These are phyloP conservation scores for Backusella psychrophila DNA, from an alignment of 192 early-diverging fungal species.

Conservation along the genomic window DNA sequence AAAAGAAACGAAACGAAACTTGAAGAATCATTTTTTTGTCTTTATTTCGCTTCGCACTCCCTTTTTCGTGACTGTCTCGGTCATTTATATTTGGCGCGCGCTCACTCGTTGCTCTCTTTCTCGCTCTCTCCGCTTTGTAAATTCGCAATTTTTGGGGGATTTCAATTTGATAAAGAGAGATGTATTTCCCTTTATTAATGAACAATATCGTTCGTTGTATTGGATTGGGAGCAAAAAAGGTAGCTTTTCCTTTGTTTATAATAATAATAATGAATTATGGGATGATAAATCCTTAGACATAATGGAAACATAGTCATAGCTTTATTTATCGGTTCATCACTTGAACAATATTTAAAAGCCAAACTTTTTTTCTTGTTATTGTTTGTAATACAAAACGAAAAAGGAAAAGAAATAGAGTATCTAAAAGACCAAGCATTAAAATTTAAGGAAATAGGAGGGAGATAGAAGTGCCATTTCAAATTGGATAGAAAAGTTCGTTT, in stretches of 20 bases:
- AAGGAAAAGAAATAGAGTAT: constrained; percentile 7
- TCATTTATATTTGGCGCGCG: background rate
- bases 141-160: background rate
- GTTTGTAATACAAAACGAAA: constrained; percentile 1
- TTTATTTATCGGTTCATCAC: too few species aligned
- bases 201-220: too few species aligned
- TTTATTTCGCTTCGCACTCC: background rate
- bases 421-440: background rate
- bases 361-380: background rate
- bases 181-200: too few species aligned
- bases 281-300: too few species aligned
- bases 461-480: background rate
- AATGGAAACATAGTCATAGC: too few species aligned
- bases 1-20: constrained; percentile 1
- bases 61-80: constrained; percentile 1
- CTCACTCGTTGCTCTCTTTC: background rate
- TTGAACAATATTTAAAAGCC: background rate
- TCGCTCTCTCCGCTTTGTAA: background rate
- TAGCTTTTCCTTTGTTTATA: too few species aligned
- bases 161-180: background rate
- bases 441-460: background rate
- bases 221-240: too few species aligned
- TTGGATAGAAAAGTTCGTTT: background rate
- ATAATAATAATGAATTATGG: too few species aligned
- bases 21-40: background rate